Percentiles rank a stretch among this genome's conserved stretches.
Conservation (phyloP, 2,329 filamentous ascomycete species). For the Tolypocladium sp. region DNA sequence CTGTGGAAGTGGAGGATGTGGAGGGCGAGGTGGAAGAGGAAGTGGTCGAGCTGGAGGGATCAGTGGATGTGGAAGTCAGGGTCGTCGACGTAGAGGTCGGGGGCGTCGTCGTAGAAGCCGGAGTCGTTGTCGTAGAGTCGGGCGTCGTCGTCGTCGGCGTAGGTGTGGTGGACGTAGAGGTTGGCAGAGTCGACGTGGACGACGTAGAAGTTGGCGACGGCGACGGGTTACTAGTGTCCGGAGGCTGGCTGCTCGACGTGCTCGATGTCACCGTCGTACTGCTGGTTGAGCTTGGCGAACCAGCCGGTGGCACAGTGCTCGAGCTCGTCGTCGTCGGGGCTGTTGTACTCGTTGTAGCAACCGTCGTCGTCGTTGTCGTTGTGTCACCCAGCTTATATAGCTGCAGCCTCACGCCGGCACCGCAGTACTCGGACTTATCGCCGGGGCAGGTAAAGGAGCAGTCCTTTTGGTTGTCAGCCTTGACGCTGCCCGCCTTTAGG, state of each 20-base stretch:
- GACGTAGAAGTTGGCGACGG: neutral
- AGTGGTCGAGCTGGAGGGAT: neutral
- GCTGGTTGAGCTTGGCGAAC: neutral
- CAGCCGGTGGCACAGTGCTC: neutral
- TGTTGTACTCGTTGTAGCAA: neutral
- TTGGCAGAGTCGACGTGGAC: neutral
- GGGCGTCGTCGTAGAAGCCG: neutral
- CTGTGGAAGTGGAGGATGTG: neutral
- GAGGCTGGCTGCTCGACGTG: neutral
- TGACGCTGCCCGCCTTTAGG: constrained; percentile 16
- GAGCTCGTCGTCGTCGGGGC: constrained; percentile 2
- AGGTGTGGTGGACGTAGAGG: neutral
- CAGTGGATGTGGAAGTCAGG: neutral
- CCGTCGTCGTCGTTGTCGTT: neutral
- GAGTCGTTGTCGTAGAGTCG: no score
- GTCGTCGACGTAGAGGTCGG: neutral
- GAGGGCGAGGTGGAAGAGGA: no score
- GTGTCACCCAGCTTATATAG: constrained; percentile 16
- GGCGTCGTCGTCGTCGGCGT: no score
- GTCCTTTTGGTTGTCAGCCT: constrained; percentile 18
- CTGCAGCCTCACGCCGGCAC: constrained; percentile 21
- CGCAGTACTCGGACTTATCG: constrained; percentile 23
- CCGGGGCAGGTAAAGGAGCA: constrained; percentile 24
- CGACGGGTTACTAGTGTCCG: no score
- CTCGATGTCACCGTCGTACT: neutral